These are phyloP conservation scores for Dictyostelium firmibasis DNA, from an alignment of 78 protist species.

Conservation along the genomic window DNA sequence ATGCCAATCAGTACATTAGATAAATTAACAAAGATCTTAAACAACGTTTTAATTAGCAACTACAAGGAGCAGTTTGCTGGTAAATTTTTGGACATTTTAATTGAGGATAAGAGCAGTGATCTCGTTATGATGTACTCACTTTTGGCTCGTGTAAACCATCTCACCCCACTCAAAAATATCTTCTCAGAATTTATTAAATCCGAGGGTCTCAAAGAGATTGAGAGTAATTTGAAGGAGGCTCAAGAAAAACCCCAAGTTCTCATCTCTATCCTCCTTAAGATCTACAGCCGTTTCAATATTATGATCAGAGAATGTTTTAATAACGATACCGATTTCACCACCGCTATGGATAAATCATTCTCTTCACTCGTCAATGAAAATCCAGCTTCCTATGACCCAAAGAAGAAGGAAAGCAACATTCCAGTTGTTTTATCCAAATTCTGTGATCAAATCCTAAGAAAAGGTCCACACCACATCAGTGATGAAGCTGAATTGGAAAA, in stretches of 20 bases:
- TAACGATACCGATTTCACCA: conserved; percentile 45
- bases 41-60: conserved; percentile 40
- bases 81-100: conserved; percentile 70
- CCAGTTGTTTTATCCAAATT: conserved; percentile 79
- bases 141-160: conserved; percentile 33
- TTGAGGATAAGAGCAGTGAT: conserved; percentile 37
- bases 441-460: conserved; percentile 79
- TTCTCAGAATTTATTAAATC: conserved; percentile 52
- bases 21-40: conserved; percentile 32
- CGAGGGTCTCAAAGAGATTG: conserved; percentile 80
- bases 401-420: conserved; percentile 50
- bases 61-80: conserved; percentile 71
- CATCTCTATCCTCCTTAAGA: conserved; percentile 31
- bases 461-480: conserved; percentile 75
- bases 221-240: conserved; percentile 67
- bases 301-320: conserved; percentile 46
- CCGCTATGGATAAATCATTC: conserved; percentile 79
- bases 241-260: conserved; percentile 81
- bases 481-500: conserved; percentile 77
- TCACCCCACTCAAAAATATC: conserved; percentile 28
- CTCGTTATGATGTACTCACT: conserved; percentile 80
- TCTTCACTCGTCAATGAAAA: conserved; percentile 58
- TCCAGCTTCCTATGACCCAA: conserved; percentile 64
- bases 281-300: conserved; percentile 54
- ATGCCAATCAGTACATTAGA: conserved; percentile 42